Evolutionary conservation across 1,284 basidiomycete genomes (phyloP).

Genomic region (Trametes sp.): DNA sequence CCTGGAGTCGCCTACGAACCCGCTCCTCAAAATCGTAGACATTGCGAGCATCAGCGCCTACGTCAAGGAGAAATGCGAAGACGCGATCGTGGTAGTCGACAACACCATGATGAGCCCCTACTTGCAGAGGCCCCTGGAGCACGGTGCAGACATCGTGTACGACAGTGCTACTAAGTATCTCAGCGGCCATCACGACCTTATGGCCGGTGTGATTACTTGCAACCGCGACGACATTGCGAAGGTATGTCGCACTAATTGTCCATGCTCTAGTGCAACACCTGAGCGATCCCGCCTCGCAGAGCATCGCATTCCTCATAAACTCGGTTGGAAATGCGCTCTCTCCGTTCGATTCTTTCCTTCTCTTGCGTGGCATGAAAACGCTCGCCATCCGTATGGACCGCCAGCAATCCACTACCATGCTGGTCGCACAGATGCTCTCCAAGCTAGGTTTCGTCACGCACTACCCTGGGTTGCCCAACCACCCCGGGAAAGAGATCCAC

Average conservation of each 20-base stretch:
- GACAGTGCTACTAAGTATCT: constrained; percentile 99
- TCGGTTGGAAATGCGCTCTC: constrained; percentile 97
- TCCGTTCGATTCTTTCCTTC: constrained; percentile 96
- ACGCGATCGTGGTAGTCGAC: constrained; percentile 92
- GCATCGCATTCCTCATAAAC: constrained; percentile 94
- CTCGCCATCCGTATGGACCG: constrained; percentile 97
- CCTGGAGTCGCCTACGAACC: constrained; percentile 98
- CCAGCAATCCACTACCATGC: constrained; percentile 86
- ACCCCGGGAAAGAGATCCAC: constrained; percentile 89
- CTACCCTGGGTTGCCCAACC: constrained; percentile 90
- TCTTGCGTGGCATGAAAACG: constrained; percentile 96
- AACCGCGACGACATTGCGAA: constrained; percentile 92
- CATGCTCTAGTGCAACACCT: neutral
- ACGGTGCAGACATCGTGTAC: constrained; percentile 97
- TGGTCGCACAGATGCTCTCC: constrained; percentile 90
- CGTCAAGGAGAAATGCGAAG: constrained; percentile 83
- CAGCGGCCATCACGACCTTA: constrained; percentile 98
- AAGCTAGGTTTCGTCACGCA: constrained; percentile 91
- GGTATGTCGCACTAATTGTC: constrained; percentile 52
- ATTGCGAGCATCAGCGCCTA: constrained; percentile 81
- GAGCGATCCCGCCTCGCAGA: constrained; percentile 54
- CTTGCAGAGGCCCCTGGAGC: constrained; percentile 93
- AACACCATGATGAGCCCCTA: constrained; percentile 99
- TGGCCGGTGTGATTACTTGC: constrained; percentile 96
- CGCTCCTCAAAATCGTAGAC: constrained; percentile 95